Evolutionary conservation across 257 asterid species (phyloP), one percentile per base, ranked within the genome.

Genomic region (Jacaranda copaia): DNA sequence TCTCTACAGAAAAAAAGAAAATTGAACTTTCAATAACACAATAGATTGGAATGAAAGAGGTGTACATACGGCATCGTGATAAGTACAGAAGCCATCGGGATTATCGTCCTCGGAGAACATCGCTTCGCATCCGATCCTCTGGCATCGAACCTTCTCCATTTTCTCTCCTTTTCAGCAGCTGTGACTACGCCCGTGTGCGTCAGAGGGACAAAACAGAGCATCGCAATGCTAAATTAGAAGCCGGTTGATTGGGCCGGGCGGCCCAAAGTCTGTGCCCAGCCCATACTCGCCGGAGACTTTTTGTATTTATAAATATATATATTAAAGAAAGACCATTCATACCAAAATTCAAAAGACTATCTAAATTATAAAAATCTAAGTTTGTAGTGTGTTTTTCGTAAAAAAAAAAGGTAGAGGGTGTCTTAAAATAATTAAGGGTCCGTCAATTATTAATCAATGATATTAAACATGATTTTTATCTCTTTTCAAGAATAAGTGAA

Each of bases 71-170:
- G 96, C 65, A 13, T 80, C 93, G 52, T 91, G 98, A 70, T 82
- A 93, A 79, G 90, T 82, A 79, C 97, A 91, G 52, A 91, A 91
- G 25, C 85, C 92, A 1, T 89, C 93, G 3, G 91, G 90, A 72
- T 91, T 93, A 60, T 88, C 87, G 70, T 91, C 93, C 46, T 82
- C 94, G 1, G 92, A 82, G 81, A 93, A 93, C 40, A 80, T 68
- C 35, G 97, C 97, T 68, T 86, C 65, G 91, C 98, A 93, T 25
- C 97, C 92, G 82, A 91, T 89, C 83, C 97, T 88, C 89, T 91
- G 92, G 87, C 98, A 93, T 46, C 88, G 94, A 81, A 93, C 81
- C 84, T 86, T 93, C 89, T 80, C 94, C 97, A 93, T 93, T 73
- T 62, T 38, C 74, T 53, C 60, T n/a, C 79, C 48, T 67, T 74